A percentile compares a stretch with the other conserved stretches of the same genome.
Conservation (phyloP, 129 eudicot genomes). For the Flaveria robusta region DNA sequence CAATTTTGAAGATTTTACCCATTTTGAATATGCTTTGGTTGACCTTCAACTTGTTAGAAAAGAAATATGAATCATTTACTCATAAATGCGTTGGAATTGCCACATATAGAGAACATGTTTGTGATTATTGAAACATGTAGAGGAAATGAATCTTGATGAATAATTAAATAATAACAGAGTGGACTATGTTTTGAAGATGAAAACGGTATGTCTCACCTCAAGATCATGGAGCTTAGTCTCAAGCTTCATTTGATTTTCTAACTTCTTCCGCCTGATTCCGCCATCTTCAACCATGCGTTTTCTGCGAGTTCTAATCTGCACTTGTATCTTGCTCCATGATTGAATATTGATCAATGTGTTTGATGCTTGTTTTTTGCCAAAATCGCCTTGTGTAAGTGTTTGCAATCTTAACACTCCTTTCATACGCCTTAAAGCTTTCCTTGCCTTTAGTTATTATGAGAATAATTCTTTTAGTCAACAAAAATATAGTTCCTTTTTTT, state of each 20-base stretch:
- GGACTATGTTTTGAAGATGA: not conserved
- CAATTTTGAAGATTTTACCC: not conserved
- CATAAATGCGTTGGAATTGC: not conserved
- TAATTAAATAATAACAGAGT: not conserved
- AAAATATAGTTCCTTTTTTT: not conserved
- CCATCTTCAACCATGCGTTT: constrained; percentile 70
- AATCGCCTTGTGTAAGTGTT: constrained; percentile 45
- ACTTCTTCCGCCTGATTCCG: constrained; percentile 69
- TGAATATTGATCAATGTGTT: constrained; percentile 72
- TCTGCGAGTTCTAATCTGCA: constrained; percentile 70
- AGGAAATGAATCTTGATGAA: not conserved
- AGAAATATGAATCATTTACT: not conserved
- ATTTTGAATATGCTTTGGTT: not conserved
- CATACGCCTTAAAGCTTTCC: constrained; percentile 44
- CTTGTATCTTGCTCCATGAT: constrained; percentile 78
- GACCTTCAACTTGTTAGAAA: not conserved
- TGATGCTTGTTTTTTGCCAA: constrained; percentile 69
- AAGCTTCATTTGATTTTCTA: constrained; percentile 79
- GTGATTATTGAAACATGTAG: too few species aligned
- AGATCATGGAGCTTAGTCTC: constrained; percentile 74
- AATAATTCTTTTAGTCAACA: not conserved
- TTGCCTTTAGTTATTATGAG: constrained; percentile 50
- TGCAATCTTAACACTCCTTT: constrained; percentile 60
- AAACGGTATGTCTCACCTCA: constrained; percentile 48
- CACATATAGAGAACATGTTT: too few species aligned